phyloP scores from a whole-genome alignment of 306 rosid genomes.

The Glycine soja region DNA sequence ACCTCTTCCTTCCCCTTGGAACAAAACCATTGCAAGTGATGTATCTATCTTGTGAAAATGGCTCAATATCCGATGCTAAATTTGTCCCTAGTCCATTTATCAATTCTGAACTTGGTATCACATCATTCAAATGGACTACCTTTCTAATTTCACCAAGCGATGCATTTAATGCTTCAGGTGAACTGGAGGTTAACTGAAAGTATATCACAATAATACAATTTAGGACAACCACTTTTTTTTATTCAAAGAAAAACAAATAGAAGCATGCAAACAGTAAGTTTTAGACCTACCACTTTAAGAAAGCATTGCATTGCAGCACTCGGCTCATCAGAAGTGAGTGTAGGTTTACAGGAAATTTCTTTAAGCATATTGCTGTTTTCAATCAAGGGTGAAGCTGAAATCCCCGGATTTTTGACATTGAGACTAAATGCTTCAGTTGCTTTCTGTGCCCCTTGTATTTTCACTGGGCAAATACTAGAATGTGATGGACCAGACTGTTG shows the following conservation, averaged over 20 bases:
- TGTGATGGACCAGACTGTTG: no score
- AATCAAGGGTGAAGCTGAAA: constrained; percentile 39
- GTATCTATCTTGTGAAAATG: constrained; percentile 11
- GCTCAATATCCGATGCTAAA: constrained; percentile 21
- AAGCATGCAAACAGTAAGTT: constrained; percentile 7
- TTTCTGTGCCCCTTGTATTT: background rate
- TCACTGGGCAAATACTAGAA: no score
- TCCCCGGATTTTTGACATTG: constrained; percentile 17
- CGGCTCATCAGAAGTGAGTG: constrained; percentile 27
- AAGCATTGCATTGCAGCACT: constrained; percentile 43
- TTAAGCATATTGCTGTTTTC: constrained; percentile 11
- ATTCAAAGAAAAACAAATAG: constrained; percentile 4
- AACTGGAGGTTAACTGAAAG: constrained; percentile 46
- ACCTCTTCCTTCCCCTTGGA: constrained; percentile 30
- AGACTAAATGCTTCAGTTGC: constrained; percentile 15
- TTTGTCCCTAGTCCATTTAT: background rate
- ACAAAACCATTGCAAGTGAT: constrained; percentile 1
- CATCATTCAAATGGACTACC: constrained; percentile 35
- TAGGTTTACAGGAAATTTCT: constrained; percentile 35
- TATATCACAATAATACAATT: constrained; percentile 15
- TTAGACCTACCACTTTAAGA: constrained; percentile 48
- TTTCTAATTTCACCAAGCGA: constrained; percentile 31
- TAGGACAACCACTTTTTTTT: background rate
- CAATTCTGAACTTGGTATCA: background rate
- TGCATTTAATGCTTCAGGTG: constrained; percentile 41